These are phyloP conservation scores for Otatea glauca DNA, from an alignment of 176 grass and related monocot genomes.

Conservation along the genomic window DNA sequence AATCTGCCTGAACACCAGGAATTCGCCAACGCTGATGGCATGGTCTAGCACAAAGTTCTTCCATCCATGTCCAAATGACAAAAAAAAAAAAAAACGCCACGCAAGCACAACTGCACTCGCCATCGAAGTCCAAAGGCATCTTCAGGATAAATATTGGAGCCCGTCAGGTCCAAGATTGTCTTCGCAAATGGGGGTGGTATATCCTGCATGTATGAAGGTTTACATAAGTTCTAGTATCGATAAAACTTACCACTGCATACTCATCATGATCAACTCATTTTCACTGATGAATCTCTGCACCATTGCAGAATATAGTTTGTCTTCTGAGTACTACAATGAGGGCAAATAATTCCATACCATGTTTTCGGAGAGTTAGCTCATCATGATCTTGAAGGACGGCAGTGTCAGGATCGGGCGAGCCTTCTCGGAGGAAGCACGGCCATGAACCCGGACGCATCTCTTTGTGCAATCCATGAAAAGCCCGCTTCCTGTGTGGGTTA, in stretches of 20 bases:
- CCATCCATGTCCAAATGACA: constrained; percentile 64
- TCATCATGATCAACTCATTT: neutral
- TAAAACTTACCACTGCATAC: neutral
- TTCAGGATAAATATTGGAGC: constrained; percentile 53
- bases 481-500: constrained; percentile 37
- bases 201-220: constrained; percentile 47
- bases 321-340: neutral
- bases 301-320: neutral
- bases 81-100: neutral
- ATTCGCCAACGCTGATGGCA: constrained; percentile 56
- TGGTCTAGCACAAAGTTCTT: constrained; percentile 66
- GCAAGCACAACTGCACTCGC: constrained; percentile 46
- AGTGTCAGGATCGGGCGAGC: neutral
- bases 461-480: constrained; percentile 58
- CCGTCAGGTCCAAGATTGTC: constrained; percentile 41
- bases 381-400: constrained; percentile 78
- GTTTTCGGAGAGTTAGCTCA: constrained; percentile 59
- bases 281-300: neutral
- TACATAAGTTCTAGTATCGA: neutral
- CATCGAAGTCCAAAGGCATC: constrained; percentile 58
- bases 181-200: constrained; percentile 59
- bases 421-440: constrained; percentile 5
- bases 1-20: constrained; percentile 67
- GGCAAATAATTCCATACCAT: constrained; percentile 46
- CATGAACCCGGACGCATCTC: constrained; percentile 47